Conservation (phyloP, 768 basidiomycete genomes). For the Chiua virens region DNA sequence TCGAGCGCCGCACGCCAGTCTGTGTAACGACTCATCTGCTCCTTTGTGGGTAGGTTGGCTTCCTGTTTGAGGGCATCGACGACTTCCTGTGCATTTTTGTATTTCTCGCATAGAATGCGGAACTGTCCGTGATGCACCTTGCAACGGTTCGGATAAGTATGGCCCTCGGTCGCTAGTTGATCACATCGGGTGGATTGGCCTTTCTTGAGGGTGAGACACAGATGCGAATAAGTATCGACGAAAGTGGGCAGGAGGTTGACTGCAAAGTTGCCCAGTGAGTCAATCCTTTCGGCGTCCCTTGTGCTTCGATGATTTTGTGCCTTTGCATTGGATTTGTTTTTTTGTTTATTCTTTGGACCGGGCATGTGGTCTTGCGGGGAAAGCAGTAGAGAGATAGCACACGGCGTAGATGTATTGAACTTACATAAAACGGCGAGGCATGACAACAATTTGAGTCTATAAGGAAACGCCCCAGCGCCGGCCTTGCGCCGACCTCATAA, state of each 20-base stretch:
- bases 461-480: too few species aligned
- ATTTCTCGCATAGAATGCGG: conserved; percentile 20
- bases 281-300: too few species aligned
- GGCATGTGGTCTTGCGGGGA: neutral
- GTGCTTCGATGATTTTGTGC: neutral
- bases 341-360: conserved; percentile 8
- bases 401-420: too few species aligned
- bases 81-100: conserved; percentile 27
- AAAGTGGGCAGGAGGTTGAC: neutral
- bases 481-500: too few species aligned
- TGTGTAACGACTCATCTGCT: conserved; percentile 9
- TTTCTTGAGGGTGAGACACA: conserved; percentile 22
- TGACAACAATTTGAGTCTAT: too few species aligned
- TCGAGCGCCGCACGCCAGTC: conserved; percentile 15
- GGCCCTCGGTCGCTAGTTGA: conserved; percentile 20
- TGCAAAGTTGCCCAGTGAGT: too few species aligned
- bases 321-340: neutral
- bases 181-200: conserved; percentile 28
- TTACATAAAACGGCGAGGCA: too few species aligned
- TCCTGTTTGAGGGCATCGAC: conserved; percentile 21
- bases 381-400: too few species aligned
- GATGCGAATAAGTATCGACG: neutral
- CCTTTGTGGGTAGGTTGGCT: conserved; percentile 16
- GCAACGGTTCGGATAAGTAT: conserved; percentile 19
- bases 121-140: conserved; percentile 28